Percentiles rank a stretch among this genome's conserved stretches.
phyloP scores from a whole-genome alignment of 2,329 filamentous ascomycete species.

The Colletotrichum scovillei region DNA sequence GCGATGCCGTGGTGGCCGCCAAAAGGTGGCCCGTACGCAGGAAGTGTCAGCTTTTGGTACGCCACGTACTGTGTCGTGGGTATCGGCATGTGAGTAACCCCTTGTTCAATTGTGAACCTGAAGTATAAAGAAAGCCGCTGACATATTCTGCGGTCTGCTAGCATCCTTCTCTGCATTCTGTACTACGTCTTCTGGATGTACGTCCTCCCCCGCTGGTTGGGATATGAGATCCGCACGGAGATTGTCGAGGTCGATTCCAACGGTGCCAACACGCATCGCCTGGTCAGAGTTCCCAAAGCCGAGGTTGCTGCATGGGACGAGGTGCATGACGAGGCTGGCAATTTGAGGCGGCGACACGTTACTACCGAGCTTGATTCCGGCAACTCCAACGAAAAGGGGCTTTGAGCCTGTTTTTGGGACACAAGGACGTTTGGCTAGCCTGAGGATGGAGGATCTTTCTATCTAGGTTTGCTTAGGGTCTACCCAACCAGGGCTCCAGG shows the following conservation, averaged over 20 bases:
- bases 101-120: neutral
- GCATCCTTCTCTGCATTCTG: slow-evolving; percentile 61
- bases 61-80: slow-evolving; percentile 75
- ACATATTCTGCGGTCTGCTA: slow-evolving; percentile 39
- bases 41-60: slow-evolving; percentile 80
- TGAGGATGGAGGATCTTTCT: neutral
- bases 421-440: neutral
- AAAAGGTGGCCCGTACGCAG: slow-evolving; percentile 65
- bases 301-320: slow-evolving; percentile 68
- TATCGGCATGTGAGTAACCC: slow-evolving; percentile 67
- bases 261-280: slow-evolving; percentile 54
- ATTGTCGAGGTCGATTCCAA: slow-evolving; percentile 58
- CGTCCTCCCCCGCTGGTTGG: slow-evolving; percentile 61
- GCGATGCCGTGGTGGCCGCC: slow-evolving; percentile 81
- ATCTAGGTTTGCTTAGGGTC: neutral
- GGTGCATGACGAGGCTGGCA: slow-evolving; percentile 63
- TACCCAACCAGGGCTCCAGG: neutral
- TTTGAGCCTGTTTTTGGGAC: neutral
- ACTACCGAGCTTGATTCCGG: slow-evolving; percentile 16
- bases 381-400: slow-evolving; percentile 24
- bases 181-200: slow-evolving; percentile 72
- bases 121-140: neutral
- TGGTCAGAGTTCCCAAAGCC: slow-evolving; percentile 64
- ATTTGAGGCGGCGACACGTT: slow-evolving; percentile 37
- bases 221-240: slow-evolving; percentile 67